Evolutionary conservation across 306 rosid genomes (phyloP), one percentile per base, ranked within the genome.

Genomic region (Carpinus fangiana): DNA sequence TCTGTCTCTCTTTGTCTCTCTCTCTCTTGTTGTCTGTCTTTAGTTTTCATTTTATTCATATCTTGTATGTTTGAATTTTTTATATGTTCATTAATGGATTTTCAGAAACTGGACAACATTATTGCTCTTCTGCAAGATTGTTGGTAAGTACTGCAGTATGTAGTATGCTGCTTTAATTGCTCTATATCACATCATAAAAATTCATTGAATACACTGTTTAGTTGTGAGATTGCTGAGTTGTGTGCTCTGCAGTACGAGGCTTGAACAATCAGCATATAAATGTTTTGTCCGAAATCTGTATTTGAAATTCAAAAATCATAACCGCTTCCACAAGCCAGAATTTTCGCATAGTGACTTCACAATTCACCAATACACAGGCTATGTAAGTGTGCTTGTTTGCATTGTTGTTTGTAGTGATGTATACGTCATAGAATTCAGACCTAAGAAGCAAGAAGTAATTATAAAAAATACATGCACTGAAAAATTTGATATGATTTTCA

Each of bases 41-140:
- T 47, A n/a, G 23, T 45, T 64, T 72, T 36, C 36, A 20, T 41
- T 59, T 21, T 8, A 7, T 28, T 70, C 11, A 12, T 57, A 70
- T 60, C 21, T 52, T 61, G 17, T 79, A 26, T 20, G 48, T 74
- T 46, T 70, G 38, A 8, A 53, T 41, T 57, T 57, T 70, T 62
- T 51, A 9, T 16, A 78, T 80, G 12, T 78, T 36, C 14, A 5
- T 68, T 76, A 26, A 74, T 86, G 78, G 5, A 65, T 84, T 81
- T 84, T 82, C 98, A 96, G 99, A 96, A 96, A 91, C 99, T 98
- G 73, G 97, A 97, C 66, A 98, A 98, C 82, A 93, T 96, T 77
- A 84, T 96, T 86, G 91, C 99, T 87, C 99, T 96, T 83, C 89
- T 96, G 36, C 98, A 96, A 78, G 98, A 96, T 81, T 97, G 98